Evolutionary conservation across 164 flowering plant genomes (phyloP).

Genomic region (Brasenia schreberi): DNA sequence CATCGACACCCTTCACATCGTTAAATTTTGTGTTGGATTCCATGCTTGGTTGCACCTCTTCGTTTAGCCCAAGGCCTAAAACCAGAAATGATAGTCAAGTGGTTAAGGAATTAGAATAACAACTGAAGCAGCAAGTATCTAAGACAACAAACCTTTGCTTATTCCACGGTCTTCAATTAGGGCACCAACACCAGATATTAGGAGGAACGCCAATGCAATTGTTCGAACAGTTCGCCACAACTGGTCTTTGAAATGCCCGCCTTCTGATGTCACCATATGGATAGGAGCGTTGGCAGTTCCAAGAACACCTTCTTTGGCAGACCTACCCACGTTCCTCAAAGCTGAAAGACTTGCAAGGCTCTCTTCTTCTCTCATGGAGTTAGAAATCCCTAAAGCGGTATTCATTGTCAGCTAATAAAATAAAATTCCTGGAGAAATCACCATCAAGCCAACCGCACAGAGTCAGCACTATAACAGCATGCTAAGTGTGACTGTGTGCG

Average conservation of each 20-base stretch:
- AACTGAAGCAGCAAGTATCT: background rate
- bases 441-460: no score
- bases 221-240: slow-evolving; percentile 77
- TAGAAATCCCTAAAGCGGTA: slow-evolving; percentile 20
- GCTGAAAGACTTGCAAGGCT: slow-evolving; percentile 44
- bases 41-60: slow-evolving; percentile 91
- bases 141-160: slow-evolving; percentile 49
- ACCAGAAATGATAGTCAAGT: background rate
- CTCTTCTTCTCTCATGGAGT: slow-evolving; percentile 34
- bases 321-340: slow-evolving; percentile 44
- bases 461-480: no score
- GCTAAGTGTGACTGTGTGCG: no score
- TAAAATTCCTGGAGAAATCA: background rate
- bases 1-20: slow-evolving; percentile 99
- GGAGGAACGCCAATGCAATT: slow-evolving; percentile 61
- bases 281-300: slow-evolving; percentile 84
- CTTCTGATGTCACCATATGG: slow-evolving; percentile 76
- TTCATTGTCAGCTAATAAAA: background rate
- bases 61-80: slow-evolving; percentile 78
- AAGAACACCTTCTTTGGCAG: slow-evolving; percentile 53
- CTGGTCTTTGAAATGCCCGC: slow-evolving; percentile 76
- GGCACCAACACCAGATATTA: slow-evolving; percentile 80
- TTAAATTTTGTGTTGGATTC: slow-evolving; percentile 83
- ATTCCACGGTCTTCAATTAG: slow-evolving; percentile 83
- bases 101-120: background rate